Base-by-base conservation (phyloP, 495 filamentous ascomycete genomes). In the Podospora pseudoanserina region DNA sequence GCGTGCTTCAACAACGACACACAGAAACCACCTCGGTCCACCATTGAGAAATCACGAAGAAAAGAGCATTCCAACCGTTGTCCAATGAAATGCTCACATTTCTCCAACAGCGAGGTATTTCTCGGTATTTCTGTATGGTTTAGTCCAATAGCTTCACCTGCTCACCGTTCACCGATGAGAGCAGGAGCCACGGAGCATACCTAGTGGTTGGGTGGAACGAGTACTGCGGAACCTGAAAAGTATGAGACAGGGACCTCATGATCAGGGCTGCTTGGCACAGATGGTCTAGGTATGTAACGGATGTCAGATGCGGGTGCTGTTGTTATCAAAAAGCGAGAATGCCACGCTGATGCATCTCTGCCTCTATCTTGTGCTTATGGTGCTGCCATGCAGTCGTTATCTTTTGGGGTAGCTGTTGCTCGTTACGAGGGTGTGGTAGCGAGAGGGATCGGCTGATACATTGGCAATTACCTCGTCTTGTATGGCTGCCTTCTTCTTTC, bases 11-110 rank as follows among this genome's bases (percentile, higher is more conserved):
- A 26, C n/a, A 5, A 20, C 55, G 55, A 58, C 55, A 58, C n/a
- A 58, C 55, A 58, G 55, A 58, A 58, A 58, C 55, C 19, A 58
- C 55, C n/a, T 58, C n/a, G 55, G 11, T 18, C 55, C 55, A 58
- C 55, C 55, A 49, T 0, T 11, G 15, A 49, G 13, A 49, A 49
- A 49, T 16, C 39, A 49, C 39, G 5, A 9, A 7, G 39, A 49
- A 49, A 6, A 49, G 13, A 5, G 9, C 39, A 49, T 49, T 49
- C 39, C 39, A 49, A 16, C 39, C 39, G 13, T 49, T 49, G 39
- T 16, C 39, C 39, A 49, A 49, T 49, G 13, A 11, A 49, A 49
- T 49, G 2, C 39, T 9, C 9, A 3, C 7, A 49, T 49, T 49
- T 16, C 39, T 49, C 39, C 15, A 11, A 49, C 2, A 13, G 39